phyloP scores from a whole-genome alignment of 2,329 filamentous ascomycete genomes.

The Monilinia fructigena region DNA sequence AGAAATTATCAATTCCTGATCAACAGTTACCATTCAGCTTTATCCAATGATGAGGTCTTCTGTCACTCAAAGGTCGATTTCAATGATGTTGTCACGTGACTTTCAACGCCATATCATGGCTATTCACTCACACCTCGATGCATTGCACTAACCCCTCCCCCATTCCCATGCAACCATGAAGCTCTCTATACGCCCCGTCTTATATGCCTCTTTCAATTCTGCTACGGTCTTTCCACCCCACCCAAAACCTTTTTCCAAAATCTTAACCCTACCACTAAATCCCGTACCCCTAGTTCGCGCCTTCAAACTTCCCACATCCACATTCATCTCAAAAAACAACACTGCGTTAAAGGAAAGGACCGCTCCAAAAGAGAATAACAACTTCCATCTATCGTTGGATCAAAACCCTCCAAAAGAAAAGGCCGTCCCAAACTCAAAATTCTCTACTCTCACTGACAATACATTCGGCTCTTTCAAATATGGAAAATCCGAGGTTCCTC shows the following conservation, averaged over 20 bases:
- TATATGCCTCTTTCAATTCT: accelerated
- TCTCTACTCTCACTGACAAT: background rate
- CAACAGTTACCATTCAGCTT: too few relatives aligned
- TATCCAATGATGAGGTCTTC: too few relatives aligned
- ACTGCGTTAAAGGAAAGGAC: background rate
- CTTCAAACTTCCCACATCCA: background rate
- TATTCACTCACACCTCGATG: too few relatives aligned
- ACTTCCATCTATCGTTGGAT: too few relatives aligned
- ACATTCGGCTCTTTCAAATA: background rate
- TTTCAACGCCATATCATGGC: background rate
- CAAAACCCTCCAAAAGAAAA: background rate
- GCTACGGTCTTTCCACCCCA: background rate
- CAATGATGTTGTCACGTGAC: background rate
- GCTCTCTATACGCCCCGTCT: background rate
- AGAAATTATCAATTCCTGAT: too few relatives aligned
- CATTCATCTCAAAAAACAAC: background rate
- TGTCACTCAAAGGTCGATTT: too few relatives aligned
- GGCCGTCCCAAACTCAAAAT: background rate
- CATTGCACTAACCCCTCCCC: too few relatives aligned
- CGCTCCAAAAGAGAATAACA: background rate
- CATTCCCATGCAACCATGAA: background rate
- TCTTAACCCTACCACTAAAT: background rate
- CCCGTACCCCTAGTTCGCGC: background rate
- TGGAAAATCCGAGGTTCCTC: background rate
- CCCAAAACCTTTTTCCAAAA: background rate